These are phyloP conservation scores for Aspergillus alliaceus DNA, from an alignment of 2,329 filamentous ascomycete species.

Conservation along the genomic window DNA sequence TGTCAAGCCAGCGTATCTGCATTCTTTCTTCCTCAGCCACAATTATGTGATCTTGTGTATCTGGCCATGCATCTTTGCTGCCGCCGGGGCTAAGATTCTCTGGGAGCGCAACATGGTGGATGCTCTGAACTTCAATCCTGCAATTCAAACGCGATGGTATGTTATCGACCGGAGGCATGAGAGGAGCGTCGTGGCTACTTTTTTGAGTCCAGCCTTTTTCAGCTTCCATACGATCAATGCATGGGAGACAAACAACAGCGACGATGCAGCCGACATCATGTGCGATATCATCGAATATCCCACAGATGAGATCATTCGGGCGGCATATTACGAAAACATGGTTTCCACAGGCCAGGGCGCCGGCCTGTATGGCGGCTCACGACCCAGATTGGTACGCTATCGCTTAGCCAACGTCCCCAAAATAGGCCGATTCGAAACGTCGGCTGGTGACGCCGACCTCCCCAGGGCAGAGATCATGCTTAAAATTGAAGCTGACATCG, in stretches of 20 bases:
- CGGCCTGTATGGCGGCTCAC: constrained; percentile 28
- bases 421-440: constrained; percentile 10
- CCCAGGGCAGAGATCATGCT: constrained; percentile 6
- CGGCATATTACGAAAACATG: constrained; percentile 68
- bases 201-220: constrained; percentile 67
- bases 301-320: constrained; percentile 64
- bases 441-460: not conserved
- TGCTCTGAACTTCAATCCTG: constrained; percentile 62
- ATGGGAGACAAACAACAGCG: constrained; percentile 58
- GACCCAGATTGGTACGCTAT: constrained; percentile 29
- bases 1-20: constrained; percentile 65
- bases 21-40: constrained; percentile 72
- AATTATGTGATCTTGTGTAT: constrained; percentile 71
- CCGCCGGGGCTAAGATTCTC: constrained; percentile 46
- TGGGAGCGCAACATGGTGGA: constrained; percentile 56
- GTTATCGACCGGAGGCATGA: constrained; percentile 65
- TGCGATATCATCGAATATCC: constrained; percentile 66
- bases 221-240: constrained; percentile 77
- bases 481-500: not conserved
- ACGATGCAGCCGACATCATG: constrained; percentile 50
- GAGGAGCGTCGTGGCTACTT: constrained; percentile 65
- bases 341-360: constrained; percentile 52
- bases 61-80: constrained; percentile 57
- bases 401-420: constrained; percentile 29
- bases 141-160: constrained; percentile 63